Evolutionary conservation across 2,329 filamentous ascomycete genomes (phyloP), one percentile per base, ranked within the genome.

Genomic region (Dactylella cylindrospora): DNA sequence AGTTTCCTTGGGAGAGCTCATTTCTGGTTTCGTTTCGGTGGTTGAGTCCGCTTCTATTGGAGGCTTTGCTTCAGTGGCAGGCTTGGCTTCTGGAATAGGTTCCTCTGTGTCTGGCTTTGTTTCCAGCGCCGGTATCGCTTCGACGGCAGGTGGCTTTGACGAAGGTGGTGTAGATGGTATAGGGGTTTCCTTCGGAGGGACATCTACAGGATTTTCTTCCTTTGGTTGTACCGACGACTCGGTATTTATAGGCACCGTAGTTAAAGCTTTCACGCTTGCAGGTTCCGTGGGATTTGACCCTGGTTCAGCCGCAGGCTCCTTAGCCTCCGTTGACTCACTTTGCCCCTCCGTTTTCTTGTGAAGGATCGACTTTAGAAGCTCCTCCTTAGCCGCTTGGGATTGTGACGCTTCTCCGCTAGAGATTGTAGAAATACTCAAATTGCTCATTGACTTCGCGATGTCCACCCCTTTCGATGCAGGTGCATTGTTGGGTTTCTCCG

Each of bases 341-440:
- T 35, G 7, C 17, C n/a, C n/a, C n/a, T 49, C 57, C 4, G 38
- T 45, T 43, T 50, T 62, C 43, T 62, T 62, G 25, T 33, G 43
- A 49, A 62, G 10, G 22, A 62, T 62, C 19, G 46, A 52, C 43
- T 62, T 62, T 23, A 62, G 32, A 8, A 62, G 26, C 36, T 62
- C 57, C 15, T 54, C 57, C 26, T 62, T 62, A 2, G 57, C 57
- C 8, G 57, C 57, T 25, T 62, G 57, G 4, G 47, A 47, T 44
- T 62, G 53, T 32, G 53, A 49, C 20, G 57, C 57, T n/a, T 62
- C 57, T 5, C 49, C 49, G 19, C 57, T 62, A 13, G 57, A 62
- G 22, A 62, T 62, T 1, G 57, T 47, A 0, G 57, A 62, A n/a
- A 62, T 41, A 38, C 25, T 62, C 23, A 62, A 19, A 28, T 12